Evolutionary conservation across 257 asterid species (phyloP), one percentile per base, ranked within the genome.

Genomic region (Fraxinus americana): DNA sequence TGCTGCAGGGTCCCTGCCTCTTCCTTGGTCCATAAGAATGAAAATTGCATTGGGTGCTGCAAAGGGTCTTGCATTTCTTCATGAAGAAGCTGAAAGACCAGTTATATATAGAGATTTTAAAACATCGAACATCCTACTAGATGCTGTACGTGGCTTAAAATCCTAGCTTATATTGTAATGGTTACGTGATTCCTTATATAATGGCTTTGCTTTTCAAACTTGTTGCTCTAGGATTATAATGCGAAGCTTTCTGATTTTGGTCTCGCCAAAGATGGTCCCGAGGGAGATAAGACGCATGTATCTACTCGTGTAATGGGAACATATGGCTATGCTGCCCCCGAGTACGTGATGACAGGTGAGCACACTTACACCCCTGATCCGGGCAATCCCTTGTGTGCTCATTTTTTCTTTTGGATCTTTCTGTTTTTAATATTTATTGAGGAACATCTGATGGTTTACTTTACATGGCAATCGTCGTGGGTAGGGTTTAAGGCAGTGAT

Each of bases 271-370:
- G 96, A 91, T 72, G 97, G 88, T 19, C 98, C 98, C 0, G 92
- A 84, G 88, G 98, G 94, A 12, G 97, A 93, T 70, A 87, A 91
- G 75, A 93, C 96, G 0, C 98, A 93, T 12, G 97, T 93, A 30
- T 90, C 98, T 9, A 93, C 98, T 5, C 89, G 96, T 23, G 96
- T 91, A 54, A 88, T 93, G 98, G 98, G 98, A 71, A 91, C 98
- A 14, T 82, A 89, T 7, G 98, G 98, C 74, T 93, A 93, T 73
- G 97, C 97, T 73, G 97, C 98, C 7, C 98, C 96, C 0, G 94
- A 93, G 70, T 91, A 93, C 78, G 90, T 90, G 54, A 90, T 87
- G 92, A 90, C 96, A 34, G 97, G 97, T 90, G 63, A 72, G 81
- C 38, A 38, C 54, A 25, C 70, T 10, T 74, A 39, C 19, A 30